These are phyloP conservation scores for Aspergillus phoenicis DNA, from an alignment of 2,329 filamentous ascomycete genomes.

Conservation along the genomic window DNA sequence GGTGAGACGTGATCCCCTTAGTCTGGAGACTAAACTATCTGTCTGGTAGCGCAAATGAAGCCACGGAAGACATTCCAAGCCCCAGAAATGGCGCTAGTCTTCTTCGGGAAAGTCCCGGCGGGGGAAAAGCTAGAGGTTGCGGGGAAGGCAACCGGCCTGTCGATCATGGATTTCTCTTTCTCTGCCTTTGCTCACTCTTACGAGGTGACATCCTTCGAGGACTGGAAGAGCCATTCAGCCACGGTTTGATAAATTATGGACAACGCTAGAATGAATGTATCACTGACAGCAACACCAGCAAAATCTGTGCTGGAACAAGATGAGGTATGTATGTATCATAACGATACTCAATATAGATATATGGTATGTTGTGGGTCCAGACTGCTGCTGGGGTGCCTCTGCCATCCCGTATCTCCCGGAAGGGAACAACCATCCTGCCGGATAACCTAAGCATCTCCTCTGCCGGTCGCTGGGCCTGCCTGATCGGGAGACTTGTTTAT, in stretches of 20 bases:
- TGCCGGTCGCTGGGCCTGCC: conserved; percentile 27
- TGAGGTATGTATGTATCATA: too few relatives aligned
- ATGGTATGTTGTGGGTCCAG: background rate
- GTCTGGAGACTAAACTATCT: background rate
- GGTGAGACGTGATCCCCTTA: background rate
- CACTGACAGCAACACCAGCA: background rate
- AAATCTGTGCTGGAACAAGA: too few relatives aligned
- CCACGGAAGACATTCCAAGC: conserved; percentile 11
- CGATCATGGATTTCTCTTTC: conserved; percentile 10
- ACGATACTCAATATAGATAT: too few relatives aligned
- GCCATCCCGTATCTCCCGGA: background rate
- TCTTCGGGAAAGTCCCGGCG: conserved; percentile 33
- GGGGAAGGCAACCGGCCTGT: conserved; percentile 15
- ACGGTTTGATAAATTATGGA: background rate
- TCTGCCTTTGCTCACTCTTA: background rate
- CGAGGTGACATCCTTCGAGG: background rate
- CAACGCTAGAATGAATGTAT: background rate
- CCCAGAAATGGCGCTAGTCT: conserved; percentile 15
- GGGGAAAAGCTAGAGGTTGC: conserved; percentile 22
- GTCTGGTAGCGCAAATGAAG: conserved; percentile 4
- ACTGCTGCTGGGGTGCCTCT: conserved; percentile 9
- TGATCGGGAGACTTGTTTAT: conserved; percentile 43
- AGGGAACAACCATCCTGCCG: conserved; percentile 12
- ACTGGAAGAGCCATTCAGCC: background rate
- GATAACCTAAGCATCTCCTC: conserved; percentile 20